Base-by-base conservation (phyloP, 352 stramenopile species). In the Phytophthora chlamydospora region DNA sequence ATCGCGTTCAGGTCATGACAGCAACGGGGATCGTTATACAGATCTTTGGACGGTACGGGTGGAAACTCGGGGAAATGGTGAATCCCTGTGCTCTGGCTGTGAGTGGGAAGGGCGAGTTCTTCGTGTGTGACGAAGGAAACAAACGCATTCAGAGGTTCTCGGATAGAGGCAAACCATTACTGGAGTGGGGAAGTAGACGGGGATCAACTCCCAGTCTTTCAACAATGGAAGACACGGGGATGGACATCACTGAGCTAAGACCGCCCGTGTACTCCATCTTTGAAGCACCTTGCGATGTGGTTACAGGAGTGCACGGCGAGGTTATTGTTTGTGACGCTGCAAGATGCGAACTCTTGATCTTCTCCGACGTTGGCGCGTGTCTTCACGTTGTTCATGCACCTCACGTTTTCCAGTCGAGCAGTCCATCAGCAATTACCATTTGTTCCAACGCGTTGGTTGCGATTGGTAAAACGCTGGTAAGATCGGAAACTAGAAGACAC, bases 61-160 rank as follows among this genome's bases (percentile, higher is more conserved):
- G 49, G 41, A 54, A 46, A 10, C 19, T 40, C 2, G 66, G 73
- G 6, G 54, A 85, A 36, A 69, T 91, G 2, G 29, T 62, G 2
- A 60, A 64, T 6, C 82, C 79, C 0, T 71, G 71, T 14, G 73
- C 78, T 19, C 13, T 89, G 14, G 68, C 60, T 14, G 52, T 88
- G 7, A 71, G 67, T 12, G 63, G 56, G 31, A 73, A 74, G 9
- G 79, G 77, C 0, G 79, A 89, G 0, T 16, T 88, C 13, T 87
- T 88, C 27, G 75, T 91, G 8, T 84, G 75, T 19, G 82, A 91
- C 44, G 45, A 65, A 21, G 82, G 71, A 7, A 91, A 91, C 46
- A 76, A 87, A 19, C 75, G 82, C 21, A 75, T 89, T 34, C 79
- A 89, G 45, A 63, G 79, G 1, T 76, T 91, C 39, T 82, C 48